phyloP scores from a whole-genome alignment of 202 grass and related monocot species.

The Alloteropsis angusta region DNA sequence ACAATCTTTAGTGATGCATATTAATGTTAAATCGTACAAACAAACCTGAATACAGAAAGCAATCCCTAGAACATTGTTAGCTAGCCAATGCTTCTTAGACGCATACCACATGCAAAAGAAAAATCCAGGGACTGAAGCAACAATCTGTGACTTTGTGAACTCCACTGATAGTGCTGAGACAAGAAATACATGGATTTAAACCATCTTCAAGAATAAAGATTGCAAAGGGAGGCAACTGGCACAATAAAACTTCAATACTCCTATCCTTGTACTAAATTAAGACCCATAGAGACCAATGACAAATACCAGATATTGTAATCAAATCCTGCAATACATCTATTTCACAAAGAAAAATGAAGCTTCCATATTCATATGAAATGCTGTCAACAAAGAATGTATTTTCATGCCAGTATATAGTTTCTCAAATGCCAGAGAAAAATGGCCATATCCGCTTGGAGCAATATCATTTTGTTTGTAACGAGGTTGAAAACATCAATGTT shows the following conservation, averaged over 20 bases:
- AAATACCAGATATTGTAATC: not conserved
- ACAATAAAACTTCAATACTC: not conserved
- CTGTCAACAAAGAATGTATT: not conserved
- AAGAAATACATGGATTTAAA: conserved; percentile 14
- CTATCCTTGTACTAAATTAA: not conserved
- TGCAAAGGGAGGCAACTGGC: not conserved
- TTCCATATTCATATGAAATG: not conserved
- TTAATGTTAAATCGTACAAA: not conserved
- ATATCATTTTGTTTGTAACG: not conserved
- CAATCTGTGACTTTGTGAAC: conserved; percentile 88
- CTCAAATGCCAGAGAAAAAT: not conserved
- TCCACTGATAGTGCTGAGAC: conserved; percentile 77
- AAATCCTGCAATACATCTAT: not conserved
- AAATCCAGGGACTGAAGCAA: conserved; percentile 80
- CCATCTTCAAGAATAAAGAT: not conserved
- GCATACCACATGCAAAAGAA: conserved; percentile 96
- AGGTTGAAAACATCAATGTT: not conserved
- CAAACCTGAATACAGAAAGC: conserved; percentile 94
- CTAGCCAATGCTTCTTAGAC: conserved; percentile 87
- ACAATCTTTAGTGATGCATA: not conserved
- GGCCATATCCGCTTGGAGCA: not conserved
- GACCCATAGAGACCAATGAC: not conserved
- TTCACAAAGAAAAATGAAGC: not conserved
- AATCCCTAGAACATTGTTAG: conserved; percentile 88
- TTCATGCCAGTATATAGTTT: not conserved